Base-by-base conservation (phyloP, 345 rosid species). In the Dipteronia sinensis region DNA sequence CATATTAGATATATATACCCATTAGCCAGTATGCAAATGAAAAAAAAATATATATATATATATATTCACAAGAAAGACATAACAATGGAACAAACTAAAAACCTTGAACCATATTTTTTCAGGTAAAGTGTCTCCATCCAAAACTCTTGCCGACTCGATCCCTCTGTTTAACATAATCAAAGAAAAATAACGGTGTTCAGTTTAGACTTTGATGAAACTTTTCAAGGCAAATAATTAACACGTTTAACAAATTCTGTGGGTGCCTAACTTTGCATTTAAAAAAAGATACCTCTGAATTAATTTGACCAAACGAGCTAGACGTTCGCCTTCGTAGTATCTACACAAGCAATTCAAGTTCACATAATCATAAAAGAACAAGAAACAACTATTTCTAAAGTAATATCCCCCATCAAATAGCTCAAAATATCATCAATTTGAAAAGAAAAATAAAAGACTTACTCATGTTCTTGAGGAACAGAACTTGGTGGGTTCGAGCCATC, bases 61-160 rank as follows among this genome's bases (percentile, higher is more conserved):
- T 22, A 4, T 23, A 64, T 15, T 44, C 40, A n/a, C 15, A 25
- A 56, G 20, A 17, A 64, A 1, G 4, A 1, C 31, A 3, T 59
- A 19, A 53, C 23, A 34, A 23, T 27, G 15, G 29, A 51, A 65
- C 38, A 29, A 25, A 38, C 11, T 40, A 68, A 62, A 56, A 42
- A 80, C 98, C 94, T 93, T 93, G 76, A 87, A 80, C 96, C 96
- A 91, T 79, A 91, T 79, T 68, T 93, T 93, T 62, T 93, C 91
- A 16, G 98, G 94, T 15, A 93, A 81, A 2, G 88, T 77, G 44
- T 82, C 78, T 72, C 87, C 85, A 78, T 88, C 87, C 77, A 73
- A 78, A 38, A 67, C 76, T 79, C 86, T 87, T 19, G 90, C 85
- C 9, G 86, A 79, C 56, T 81, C 89, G n/a, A 87, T 84, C 70